Evolutionary conservation across 208 protist genomes (phyloP), one percentile per base, ranked within the genome.

Genomic region (Crithidia thermophila): DNA sequence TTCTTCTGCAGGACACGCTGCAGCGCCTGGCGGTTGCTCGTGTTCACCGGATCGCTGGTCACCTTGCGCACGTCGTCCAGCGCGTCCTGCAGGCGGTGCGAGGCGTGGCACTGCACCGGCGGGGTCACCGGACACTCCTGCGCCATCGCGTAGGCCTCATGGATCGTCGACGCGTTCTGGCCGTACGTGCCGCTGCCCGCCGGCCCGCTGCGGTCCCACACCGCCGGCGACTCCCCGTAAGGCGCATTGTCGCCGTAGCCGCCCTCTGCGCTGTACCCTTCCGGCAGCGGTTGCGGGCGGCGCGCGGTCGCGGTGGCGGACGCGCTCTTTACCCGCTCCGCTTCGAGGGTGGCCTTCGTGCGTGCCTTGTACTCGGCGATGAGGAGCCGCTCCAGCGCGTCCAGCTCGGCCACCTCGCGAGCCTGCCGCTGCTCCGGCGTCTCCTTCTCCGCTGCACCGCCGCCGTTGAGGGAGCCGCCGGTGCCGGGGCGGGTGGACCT

Each of bases 361-460:
- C 90, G 87, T 0, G 87, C 81, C 69, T 91, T 93, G 78, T 96
- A 87, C 75, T 96, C 90, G n/a, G 88, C 50, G 58, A 96, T 90
- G 20, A 96, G 86, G 49, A 96, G 79, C 10, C 87, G 81, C 77
- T 96, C 87, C 45, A 96, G 86, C n/a, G 81, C 83, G 55, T 96
- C 87, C 11, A 96, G 77, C 40, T 95, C 88, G 13, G 84, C 75
- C 72, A 78, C 72, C 50, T 82, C 85, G 36, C 52, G 73, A 9
- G 77, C 84, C 53, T 81, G 47, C 18, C 83, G 82, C 57, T 93
- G 77, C 53, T 67, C 73, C 11, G 74, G 73, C 25, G 55, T 75
- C 42, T 63, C 57, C 53, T 42, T 47, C 16, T 14, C 23, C 11
- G 33, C 37, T 4, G 25, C 57, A 14, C 25, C 55, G n/a, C 20